Conservation (phyloP, 176 grass and related monocot genomes). For the Bromus sterilis region DNA sequence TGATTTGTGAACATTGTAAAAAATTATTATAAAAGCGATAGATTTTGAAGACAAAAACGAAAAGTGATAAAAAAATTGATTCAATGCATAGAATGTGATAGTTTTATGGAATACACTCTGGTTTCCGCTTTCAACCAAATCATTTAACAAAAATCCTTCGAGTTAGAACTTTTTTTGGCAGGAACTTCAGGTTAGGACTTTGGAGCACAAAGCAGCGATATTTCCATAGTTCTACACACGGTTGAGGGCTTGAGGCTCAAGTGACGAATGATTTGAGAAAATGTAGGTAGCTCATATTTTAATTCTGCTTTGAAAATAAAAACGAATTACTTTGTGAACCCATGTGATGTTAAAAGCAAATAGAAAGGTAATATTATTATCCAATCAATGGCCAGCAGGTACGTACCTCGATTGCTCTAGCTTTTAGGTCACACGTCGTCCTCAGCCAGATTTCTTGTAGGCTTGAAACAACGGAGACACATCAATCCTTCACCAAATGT, state of each 20-base stretch:
- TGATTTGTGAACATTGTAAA: no score
- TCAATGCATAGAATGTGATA: no score
- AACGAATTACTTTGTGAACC: background rate
- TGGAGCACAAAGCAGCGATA: background rate
- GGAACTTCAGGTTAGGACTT: background rate
- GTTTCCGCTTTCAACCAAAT: background rate
- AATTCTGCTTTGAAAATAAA: background rate
- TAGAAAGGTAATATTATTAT: background rate
- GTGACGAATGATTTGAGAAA: background rate
- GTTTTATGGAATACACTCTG: no score
- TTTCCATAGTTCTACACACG: background rate
- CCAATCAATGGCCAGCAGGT: background rate
- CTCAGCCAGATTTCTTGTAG: conserved; percentile 37
- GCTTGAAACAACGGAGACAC: conserved; percentile 24
- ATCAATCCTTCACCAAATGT: conserved; percentile 15
- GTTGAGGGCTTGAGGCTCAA: background rate
- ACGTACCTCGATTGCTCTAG: background rate
- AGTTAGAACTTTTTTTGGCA: no score
- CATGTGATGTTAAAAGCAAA: background rate
- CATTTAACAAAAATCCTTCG: background rate
- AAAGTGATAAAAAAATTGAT: no score
- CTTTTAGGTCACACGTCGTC: conserved; percentile 35
- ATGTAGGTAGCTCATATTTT: background rate
- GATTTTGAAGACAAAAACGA: no score
- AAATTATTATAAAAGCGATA: no score